Percentiles rank a stretch among this genome's conserved stretches.
These are phyloP conservation scores for Pseudopyricularia javanii DNA, from an alignment of 2,329 filamentous ascomycete genomes.

Conservation along the genomic window DNA sequence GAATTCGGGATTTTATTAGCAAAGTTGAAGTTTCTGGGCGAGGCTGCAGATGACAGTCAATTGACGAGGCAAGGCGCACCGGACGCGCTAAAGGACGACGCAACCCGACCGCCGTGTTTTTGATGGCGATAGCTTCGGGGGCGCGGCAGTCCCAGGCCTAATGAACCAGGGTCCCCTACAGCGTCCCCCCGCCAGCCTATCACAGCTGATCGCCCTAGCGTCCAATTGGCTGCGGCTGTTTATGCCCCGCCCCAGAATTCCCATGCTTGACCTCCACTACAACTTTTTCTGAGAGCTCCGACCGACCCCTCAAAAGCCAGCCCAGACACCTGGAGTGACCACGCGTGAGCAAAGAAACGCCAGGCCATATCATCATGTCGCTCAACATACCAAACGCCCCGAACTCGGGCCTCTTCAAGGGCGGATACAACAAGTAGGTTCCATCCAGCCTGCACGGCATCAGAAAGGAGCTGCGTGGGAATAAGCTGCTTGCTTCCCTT, in stretches of 20 bases:
- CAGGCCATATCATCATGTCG: slow-evolving; percentile 53
- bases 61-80: too few relatives aligned
- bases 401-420: slow-evolving; percentile 88
- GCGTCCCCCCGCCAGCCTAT: background rate
- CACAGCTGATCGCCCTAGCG: background rate
- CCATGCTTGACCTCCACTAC: background rate
- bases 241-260: background rate
- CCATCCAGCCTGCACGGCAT: background rate
- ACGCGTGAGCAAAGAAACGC: background rate
- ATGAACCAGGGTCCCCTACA: background rate
- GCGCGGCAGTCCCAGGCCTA: too few relatives aligned
- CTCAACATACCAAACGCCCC: slow-evolving; percentile 91
- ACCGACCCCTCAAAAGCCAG: slow-evolving; percentile 3
- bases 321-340: background rate
- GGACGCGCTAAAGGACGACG: too few relatives aligned
- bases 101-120: too few relatives aligned
- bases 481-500: background rate
- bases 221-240: background rate
- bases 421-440: slow-evolving; percentile 85
- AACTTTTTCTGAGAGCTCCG: slow-evolving; percentile 6
- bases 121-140: too few relatives aligned
- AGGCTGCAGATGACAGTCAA: too few relatives aligned
- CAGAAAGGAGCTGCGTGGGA: background rate
- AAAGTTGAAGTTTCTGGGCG: too few relatives aligned
- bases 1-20: too few relatives aligned